phyloP scores from a whole-genome alignment of 805 yeast genomes.

The Phaffomyces thermotolerans region DNA sequence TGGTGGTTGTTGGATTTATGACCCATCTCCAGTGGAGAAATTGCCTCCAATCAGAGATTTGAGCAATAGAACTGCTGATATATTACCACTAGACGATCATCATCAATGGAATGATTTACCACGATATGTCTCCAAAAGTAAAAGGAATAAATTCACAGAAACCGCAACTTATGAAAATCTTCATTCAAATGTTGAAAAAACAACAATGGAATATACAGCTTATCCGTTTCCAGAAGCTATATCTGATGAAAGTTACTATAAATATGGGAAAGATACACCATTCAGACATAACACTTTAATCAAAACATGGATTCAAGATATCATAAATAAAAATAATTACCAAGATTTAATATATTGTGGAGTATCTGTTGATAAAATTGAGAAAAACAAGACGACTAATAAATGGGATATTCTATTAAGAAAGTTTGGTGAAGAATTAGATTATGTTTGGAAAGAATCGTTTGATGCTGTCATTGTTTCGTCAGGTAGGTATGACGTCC shows the following conservation, averaged over 20 bases:
- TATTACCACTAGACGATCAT: not conserved
- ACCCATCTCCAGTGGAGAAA: conserved; percentile 13
- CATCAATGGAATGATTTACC: not conserved
- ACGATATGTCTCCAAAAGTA: not conserved
- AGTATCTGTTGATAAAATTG: not conserved
- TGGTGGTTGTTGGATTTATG: conserved; percentile 38
- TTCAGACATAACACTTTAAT: conserved; percentile 9
- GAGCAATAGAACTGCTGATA: not conserved
- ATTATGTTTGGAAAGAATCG: conserved; percentile 34
- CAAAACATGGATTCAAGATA: conserved; percentile 8
- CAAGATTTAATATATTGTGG: not conserved
- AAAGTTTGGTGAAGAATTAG: conserved; percentile 4
- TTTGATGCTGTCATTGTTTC: conserved; percentile 54
- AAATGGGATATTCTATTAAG: conserved; percentile 28
- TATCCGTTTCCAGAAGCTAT: conserved; percentile 5
- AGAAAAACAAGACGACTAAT: not conserved
- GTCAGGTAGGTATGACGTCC: conserved; percentile 51
- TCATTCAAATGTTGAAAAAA: conserved; percentile 8
- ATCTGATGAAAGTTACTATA: not conserved
- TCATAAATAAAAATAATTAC: conserved; percentile 1
- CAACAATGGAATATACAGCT: conserved; percentile 6
- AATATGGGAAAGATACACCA: conserved; percentile 9
- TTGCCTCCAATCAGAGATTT: not conserved
- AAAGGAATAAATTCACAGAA: conserved; percentile 1
- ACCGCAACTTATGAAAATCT: conserved; percentile 7